A percentile compares a stretch with the other conserved stretches of the same genome.
These are phyloP conservation scores for Hemerocallis citrina DNA, from an alignment of 106 monocot species.

Conservation along the genomic window DNA sequence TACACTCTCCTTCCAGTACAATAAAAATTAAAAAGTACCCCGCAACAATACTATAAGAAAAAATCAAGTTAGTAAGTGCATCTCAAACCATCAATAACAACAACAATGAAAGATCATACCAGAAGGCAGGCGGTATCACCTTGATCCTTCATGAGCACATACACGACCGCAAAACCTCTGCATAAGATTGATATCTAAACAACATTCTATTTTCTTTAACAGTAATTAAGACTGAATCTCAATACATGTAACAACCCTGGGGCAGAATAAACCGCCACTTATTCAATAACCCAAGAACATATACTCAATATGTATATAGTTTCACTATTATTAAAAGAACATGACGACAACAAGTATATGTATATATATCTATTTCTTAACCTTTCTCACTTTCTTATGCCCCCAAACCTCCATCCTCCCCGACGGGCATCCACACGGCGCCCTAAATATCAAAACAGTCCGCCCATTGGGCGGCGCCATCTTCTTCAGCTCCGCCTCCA, in stretches of 20 bases:
- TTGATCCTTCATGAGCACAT: not conserved
- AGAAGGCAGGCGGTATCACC: not conserved
- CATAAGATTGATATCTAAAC: not conserved
- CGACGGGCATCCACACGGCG: constrained; percentile 69
- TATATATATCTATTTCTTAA: constrained; percentile 54
- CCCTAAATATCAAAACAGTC: constrained; percentile 74
- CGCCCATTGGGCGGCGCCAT: constrained; percentile 91
- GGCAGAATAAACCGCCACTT: constrained; percentile 4
- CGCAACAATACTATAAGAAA: not conserved
- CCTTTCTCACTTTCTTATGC: constrained; percentile 47
- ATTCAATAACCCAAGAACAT: not conserved
- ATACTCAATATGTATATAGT: not conserved
- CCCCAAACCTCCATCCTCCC: constrained; percentile 99
- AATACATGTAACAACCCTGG: not conserved
- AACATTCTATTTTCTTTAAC: too few relatives aligned
- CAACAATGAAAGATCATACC: not conserved
- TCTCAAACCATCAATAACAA: not conserved
- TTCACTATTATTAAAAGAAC: not conserved
- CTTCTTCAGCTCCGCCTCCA: constrained; percentile 92
- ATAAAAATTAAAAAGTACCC: too few relatives aligned
- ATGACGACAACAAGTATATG: not conserved
- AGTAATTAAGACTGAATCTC: not conserved
- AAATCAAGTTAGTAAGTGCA: not conserved
- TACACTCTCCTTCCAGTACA: too few relatives aligned
- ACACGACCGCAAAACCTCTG: not conserved